Evolutionary conservation across 495 filamentous ascomycete species (phyloP).

Genomic region (Astrothelium subdiscretum): DNA sequence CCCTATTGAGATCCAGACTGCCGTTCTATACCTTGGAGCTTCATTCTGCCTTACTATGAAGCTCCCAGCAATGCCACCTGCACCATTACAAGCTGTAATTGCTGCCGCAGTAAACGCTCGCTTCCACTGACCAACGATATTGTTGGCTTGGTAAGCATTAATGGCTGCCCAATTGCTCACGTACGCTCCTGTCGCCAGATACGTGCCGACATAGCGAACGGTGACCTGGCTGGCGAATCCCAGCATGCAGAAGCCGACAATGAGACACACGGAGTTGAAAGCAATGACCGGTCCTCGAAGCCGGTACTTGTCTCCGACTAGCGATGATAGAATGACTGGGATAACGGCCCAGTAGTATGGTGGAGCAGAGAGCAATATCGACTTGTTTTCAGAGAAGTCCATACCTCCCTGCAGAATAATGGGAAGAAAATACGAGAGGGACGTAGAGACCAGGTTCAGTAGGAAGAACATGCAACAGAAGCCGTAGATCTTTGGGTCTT

Average conservation of each 20-base stretch:
- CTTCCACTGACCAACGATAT: conserved; percentile 68
- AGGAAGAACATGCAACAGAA: conserved; percentile 65
- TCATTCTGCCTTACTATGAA: conserved; percentile 60
- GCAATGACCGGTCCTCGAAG: conserved; percentile 56
- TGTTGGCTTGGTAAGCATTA: conserved; percentile 61
- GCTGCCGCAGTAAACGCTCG: conserved; percentile 57
- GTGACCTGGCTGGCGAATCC: conserved; percentile 57
- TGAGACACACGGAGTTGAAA: conserved; percentile 64
- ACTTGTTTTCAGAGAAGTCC: conserved; percentile 52
- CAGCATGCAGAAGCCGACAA: conserved; percentile 61
- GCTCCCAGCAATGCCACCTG: conserved; percentile 65
- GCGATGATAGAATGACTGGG: conserved; percentile 57
- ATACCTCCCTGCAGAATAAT: conserved; percentile 62
- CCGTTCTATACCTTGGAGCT: conserved; percentile 57
- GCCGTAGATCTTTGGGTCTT: conserved; percentile 60
- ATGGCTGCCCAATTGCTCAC: conserved; percentile 72
- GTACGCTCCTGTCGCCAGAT: conserved; percentile 66
- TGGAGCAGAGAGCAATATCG: conserved; percentile 62
- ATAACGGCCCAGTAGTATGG: conserved; percentile 69
- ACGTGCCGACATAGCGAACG: conserved; percentile 62
- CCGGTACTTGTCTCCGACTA: conserved; percentile 52
- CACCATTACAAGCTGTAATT: conserved; percentile 59
- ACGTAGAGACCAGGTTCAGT: conserved; percentile 58
- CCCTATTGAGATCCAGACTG: conserved; percentile 62
- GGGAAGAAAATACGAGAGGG: conserved; percentile 53